phyloP scores from a whole-genome alignment of 768 basidiomycete species.

The Hydnomerulius pinastri region DNA sequence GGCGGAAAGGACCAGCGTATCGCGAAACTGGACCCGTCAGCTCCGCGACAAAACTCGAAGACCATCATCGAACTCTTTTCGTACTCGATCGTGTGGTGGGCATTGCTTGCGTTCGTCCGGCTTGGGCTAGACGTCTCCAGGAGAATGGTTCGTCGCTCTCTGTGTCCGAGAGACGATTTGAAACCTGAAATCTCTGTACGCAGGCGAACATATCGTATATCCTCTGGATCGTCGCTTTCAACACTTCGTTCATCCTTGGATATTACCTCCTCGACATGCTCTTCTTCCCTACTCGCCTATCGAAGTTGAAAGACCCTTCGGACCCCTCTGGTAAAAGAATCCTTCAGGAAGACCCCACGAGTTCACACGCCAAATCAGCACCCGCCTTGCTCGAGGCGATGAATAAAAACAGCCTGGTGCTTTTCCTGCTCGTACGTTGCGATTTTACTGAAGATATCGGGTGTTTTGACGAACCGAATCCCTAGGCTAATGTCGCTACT shows the following conservation, averaged over 20 bases:
- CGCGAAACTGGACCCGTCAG: slow-evolving; percentile 16
- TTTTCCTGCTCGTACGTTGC: slow-evolving; percentile 79
- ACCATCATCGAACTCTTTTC: slow-evolving; percentile 74
- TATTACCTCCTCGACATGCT: slow-evolving; percentile 77
- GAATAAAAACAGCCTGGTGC: slow-evolving; percentile 74
- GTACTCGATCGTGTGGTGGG: slow-evolving; percentile 83
- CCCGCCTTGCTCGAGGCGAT: slow-evolving; percentile 73
- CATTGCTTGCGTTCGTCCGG: slow-evolving; percentile 42
- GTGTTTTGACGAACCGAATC: neutral
- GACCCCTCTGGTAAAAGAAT: slow-evolving; percentile 27
- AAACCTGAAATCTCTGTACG: too few species aligned
- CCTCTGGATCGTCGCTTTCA: slow-evolving; percentile 87
- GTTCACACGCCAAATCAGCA: slow-evolving; percentile 26
- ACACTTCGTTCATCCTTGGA: slow-evolving; percentile 78
- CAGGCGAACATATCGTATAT: slow-evolving; percentile 91
- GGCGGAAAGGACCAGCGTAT: slow-evolving; percentile 1
- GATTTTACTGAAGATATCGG: neutral
- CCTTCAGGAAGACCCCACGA: slow-evolving; percentile 24
- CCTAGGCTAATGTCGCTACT: slow-evolving; percentile 84
- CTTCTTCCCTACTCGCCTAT: slow-evolving; percentile 55
- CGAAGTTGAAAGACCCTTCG: slow-evolving; percentile 24
- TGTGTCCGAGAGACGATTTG: too few species aligned
- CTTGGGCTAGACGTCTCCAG: slow-evolving; percentile 53
- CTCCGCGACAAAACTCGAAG: slow-evolving; percentile 67
- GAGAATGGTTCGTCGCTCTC: slow-evolving; percentile 50